Evolutionary conservation across 352 stramenopile genomes (phyloP).

Genomic region (Pythium phragmitis): DNA sequence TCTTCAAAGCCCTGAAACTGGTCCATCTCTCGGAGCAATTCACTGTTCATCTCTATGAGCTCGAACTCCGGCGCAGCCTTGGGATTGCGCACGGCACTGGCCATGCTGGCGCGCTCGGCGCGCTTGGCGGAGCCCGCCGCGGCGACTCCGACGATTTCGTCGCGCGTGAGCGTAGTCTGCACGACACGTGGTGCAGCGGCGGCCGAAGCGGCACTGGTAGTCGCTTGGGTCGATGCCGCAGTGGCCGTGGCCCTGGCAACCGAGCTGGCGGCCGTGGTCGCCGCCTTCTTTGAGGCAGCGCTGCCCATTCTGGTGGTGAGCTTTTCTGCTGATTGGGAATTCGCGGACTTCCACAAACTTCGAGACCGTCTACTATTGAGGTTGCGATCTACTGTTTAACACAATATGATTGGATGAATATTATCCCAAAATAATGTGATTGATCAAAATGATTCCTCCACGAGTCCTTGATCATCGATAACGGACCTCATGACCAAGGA

Average conservation of each 20-base stretch:
- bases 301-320: conserved; percentile 31
- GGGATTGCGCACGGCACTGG: conserved; percentile 16
- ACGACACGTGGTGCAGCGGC: conserved; percentile 13
- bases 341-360: neutral
- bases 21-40: conserved; percentile 49
- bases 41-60: conserved; percentile 57
- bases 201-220: neutral
- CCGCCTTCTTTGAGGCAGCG: conserved; percentile 22
- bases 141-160: conserved; percentile 15
- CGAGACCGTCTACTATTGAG: neutral
- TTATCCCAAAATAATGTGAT: neutral
- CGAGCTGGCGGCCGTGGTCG: conserved; percentile 11
- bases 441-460: neutral
- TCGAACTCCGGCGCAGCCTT: conserved; percentile 24
- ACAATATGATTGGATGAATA: conserved; percentile 1
- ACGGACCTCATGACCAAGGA: no score
- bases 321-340: neutral
- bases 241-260: conserved; percentile 10
- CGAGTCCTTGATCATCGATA: neutral
- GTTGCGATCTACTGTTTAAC: neutral
- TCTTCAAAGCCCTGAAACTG: conserved; percentile 55
- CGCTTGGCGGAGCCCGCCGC: conserved; percentile 5
- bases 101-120: conserved; percentile 4
- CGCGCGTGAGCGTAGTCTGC: conserved; percentile 15
- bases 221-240: neutral